Base-by-base conservation (phyloP, 2,329 filamentous ascomycete species). In the Arthroderma sp. region DNA sequence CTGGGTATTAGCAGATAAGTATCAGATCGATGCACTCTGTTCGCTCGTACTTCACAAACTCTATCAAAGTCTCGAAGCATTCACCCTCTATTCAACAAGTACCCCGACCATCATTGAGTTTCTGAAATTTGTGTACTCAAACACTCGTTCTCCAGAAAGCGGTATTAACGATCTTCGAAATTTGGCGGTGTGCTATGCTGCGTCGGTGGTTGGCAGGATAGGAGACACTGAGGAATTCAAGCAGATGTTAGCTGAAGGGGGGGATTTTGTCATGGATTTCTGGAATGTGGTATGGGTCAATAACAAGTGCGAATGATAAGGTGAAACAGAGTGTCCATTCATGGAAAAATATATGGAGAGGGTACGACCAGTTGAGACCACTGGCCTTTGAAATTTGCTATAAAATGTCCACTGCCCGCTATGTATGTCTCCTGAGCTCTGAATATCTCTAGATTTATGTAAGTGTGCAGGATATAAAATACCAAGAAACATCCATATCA, bases 1-100 rank as follows among this genome's bases (percentile, higher is more conserved):
- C 3, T 68, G 65, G 38, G 54, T 62, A 2, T 55, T 70, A 11
- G 61, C 66, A 1, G 63, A 71, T 45, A 62, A 57, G 42, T 66
- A 66, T 49, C 53, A 57, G 30, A 63, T 67, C 22, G 38, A 57
- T 5, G 36, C 51, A 2, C 56, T 69, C n/a, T 47, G 53, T 44
- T 48, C 51, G 2, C 51, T 64, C 4, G 53, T 55, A 15, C 44
- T 63, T 1, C 44, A 52, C 15, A 65, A 65, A 48, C 50, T 68
- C 33, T 55, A 59, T 28, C 47, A 54, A 8, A 59, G 53, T 1
- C 49, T 68, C 11, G 50, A 50, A 5, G 36, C 45, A 0, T 64
- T 62, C 42, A 54, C 47, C 1, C 50, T 67, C 5, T 58, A 55
- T 40, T 38, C 45, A 4, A 43, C 5, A n/a, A 6, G 28, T 6